Evolutionary conservation across 2,329 filamentous ascomycete species (phyloP).

Genomic region (Fusarium setosum): DNA sequence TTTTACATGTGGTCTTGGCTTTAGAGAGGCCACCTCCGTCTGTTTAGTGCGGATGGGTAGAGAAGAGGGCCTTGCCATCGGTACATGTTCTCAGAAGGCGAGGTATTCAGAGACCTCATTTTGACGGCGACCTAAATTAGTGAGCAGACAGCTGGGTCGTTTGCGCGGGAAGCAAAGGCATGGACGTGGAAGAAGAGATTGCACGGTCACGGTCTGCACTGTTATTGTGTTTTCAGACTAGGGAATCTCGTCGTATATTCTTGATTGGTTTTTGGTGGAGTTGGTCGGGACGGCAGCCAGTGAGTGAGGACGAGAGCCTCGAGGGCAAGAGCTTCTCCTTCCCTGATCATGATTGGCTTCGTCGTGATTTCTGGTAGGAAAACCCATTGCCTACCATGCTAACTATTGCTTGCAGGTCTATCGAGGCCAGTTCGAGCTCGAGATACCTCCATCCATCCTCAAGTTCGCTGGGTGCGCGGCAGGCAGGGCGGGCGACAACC

Average conservation of each 20-base stretch:
- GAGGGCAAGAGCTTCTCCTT: neutral
- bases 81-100: neutral
- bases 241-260: slow-evolving; percentile 2
- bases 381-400: too few species aligned
- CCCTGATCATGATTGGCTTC: neutral
- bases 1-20: neutral
- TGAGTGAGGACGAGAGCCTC: neutral
- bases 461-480: neutral
- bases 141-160: neutral
- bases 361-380: too few species aligned
- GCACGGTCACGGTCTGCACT: neutral
- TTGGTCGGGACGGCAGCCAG: neutral
- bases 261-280: slow-evolving; percentile 21
- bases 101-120: neutral
- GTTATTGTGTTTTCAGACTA: neutral
- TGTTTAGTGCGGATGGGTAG: neutral
- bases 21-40: slow-evolving; percentile 4
- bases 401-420: neutral
- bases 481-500: neutral
- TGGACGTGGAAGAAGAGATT: neutral
- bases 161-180: neutral
- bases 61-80: too few species aligned
- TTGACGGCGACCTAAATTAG: neutral
- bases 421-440: neutral
- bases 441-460: too few species aligned